Base-by-base conservation (phyloP, 176 grass and related monocot genomes). In the Aegilops bicornis region DNA sequence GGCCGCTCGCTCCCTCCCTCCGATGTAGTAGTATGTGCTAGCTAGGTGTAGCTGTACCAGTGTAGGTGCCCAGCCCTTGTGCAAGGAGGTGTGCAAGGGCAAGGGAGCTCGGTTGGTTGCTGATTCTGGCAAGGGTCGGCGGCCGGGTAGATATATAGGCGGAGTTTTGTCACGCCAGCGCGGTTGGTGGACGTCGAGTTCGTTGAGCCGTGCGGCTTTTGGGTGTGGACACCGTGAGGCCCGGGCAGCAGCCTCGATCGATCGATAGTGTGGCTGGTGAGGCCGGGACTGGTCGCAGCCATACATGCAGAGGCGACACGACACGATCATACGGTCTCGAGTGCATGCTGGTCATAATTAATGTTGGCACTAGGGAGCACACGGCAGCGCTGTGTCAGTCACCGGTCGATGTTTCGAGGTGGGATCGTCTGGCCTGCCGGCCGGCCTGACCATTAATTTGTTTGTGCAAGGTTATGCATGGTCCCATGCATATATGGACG, bases 91-190 rank as follows among this genome's bases (percentile, higher is more conserved):
- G n/a, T 37, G n/a, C 36, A 45, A 17, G 29, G 23, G n/a, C 36
- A 45, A 17, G 29, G 23, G 19, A 22, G 19, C 54, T 59, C 54
- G 84, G 63, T 9, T 8, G 16, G 5, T 47, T 56, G 36, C 69
- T 40, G 31, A 60, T 23, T 47, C 35, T 23, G 59, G 48, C 30
- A 5, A 59, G 33, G 64, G 60, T 33, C 25, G 3, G 6, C 20
- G 35, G 87, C 25, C 10, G 10, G 42, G 42, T 2, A 43, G 42
- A 68, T 42, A 10, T 91, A 87, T 95, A 92, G 93, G 87, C 73
- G 93, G 82, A 16, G 48, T 64, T 4, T 27, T 48, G 2, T 80
- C 36, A 10, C 45, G 58, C 72, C 13, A 1, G 14, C 43, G 43
- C 72, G 89, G 87, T 94, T 91, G 92, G 89, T 87, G 85, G 42